These are phyloP conservation scores for Chrysanthemum makinoi DNA, from an alignment of 129 eudicot genomes.

Conservation along the genomic window DNA sequence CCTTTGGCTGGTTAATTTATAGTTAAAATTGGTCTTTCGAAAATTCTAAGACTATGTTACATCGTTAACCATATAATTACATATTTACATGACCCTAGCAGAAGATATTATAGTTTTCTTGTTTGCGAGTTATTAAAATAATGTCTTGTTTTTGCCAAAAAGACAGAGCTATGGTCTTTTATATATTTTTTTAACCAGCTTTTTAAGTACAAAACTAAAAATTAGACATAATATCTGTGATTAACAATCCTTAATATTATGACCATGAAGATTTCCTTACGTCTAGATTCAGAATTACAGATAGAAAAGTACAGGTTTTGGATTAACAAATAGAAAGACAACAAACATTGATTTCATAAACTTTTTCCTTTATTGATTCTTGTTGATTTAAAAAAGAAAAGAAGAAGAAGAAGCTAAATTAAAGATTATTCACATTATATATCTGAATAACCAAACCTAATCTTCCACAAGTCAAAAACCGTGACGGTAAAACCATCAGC, in stretches of 20 bases:
- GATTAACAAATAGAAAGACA: neutral
- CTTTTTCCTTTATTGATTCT: constrained; percentile 1
- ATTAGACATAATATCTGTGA: too few relatives aligned
- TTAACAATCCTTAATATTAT: too few relatives aligned
- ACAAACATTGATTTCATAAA: neutral
- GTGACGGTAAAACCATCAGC: constrained; percentile 20
- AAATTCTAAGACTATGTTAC: too few relatives aligned
- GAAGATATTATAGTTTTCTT: too few relatives aligned
- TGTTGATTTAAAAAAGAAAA: neutral
- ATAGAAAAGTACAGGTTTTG: neutral
- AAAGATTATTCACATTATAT: neutral
- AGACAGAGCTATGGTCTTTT: too few relatives aligned
- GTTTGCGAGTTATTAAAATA: neutral
- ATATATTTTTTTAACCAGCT: too few relatives aligned
- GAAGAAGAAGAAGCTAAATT: too few relatives aligned
- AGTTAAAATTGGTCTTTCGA: too few relatives aligned
- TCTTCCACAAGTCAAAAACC: constrained; percentile 25
- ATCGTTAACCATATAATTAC: too few relatives aligned
- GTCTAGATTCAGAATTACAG: neutral
- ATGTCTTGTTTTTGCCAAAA: neutral
- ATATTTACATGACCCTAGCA: too few relatives aligned
- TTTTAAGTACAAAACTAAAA: too few relatives aligned
- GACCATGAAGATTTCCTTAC: too few relatives aligned
- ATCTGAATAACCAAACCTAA: neutral
- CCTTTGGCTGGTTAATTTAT: neutral